Evolutionary conservation across 2,329 filamentous ascomycete genomes (phyloP).

Genomic region (Pseudocercospora eumusae): DNA sequence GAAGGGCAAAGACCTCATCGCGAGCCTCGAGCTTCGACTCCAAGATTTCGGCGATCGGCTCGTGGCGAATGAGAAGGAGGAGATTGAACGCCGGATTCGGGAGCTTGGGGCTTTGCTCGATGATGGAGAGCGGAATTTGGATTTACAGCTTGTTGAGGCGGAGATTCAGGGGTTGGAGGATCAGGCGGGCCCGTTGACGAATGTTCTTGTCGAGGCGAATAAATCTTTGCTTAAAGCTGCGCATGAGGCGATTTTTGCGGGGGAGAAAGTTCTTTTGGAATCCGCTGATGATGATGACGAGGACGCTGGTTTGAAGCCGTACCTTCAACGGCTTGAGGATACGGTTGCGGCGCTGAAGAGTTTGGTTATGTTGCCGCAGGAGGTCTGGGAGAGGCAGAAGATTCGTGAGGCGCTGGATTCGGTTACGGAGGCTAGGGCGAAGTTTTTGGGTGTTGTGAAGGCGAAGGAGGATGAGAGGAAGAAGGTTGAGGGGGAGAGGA

Average conservation of each 20-base stretch:
- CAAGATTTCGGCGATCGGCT: conserved; percentile 37
- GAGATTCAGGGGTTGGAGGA: conserved; percentile 28
- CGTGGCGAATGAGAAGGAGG: conserved; percentile 28
- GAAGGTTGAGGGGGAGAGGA: conserved; percentile 16
- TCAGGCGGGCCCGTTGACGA: too few species aligned
- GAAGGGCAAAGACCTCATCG: conserved; percentile 32
- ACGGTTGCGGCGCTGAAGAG: conserved; percentile 34
- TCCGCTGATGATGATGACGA: too few species aligned
- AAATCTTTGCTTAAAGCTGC: conserved; percentile 38
- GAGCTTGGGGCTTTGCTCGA: too few species aligned
- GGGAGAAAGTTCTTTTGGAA: conserved; percentile 39
- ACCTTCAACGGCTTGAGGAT: conserved; percentile 29
- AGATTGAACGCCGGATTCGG: too few species aligned
- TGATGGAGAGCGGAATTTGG: conserved; percentile 22
- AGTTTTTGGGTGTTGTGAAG: conserved; percentile 30
- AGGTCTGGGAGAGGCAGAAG: conserved; percentile 36
- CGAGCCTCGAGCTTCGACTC: conserved; percentile 31
- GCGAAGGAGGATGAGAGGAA: conserved; percentile 22
- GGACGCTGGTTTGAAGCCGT: not conserved
- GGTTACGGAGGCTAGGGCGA: conserved; percentile 33
- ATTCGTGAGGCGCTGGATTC: conserved; percentile 36
- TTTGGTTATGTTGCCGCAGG: conserved; percentile 38
- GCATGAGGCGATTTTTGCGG: conserved; percentile 42
- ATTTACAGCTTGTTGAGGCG: conserved; percentile 31
- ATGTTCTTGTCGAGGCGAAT: too few species aligned